Conservation (phyloP, 2,329 filamentous ascomycete species). For the Monilinia aucupariae region DNA sequence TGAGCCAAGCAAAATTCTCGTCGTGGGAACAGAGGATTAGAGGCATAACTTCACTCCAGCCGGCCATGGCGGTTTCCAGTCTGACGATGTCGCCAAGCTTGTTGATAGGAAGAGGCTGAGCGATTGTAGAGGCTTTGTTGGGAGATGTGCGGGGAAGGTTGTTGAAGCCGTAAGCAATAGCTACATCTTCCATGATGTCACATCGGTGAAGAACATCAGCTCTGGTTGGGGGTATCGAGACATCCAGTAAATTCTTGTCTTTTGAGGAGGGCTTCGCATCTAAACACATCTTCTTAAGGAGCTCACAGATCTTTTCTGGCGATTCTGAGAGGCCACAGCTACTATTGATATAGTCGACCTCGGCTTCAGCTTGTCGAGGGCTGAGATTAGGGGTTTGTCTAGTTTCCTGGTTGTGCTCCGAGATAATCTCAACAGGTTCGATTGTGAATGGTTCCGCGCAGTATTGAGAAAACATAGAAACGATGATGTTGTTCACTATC, state of each 20-base stretch:
- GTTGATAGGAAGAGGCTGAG: slow-evolving; percentile 83
- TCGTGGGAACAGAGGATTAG: slow-evolving; percentile 95
- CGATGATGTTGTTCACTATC: slow-evolving; percentile 90
- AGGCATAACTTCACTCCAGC: slow-evolving; percentile 94
- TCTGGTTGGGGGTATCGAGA: slow-evolving; percentile 79
- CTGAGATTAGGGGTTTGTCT: slow-evolving; percentile 75
- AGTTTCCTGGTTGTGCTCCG: slow-evolving; percentile 80
- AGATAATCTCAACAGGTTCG: slow-evolving; percentile 88
- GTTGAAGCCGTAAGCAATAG: slow-evolving; percentile 97
- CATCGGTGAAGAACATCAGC: slow-evolving; percentile 95
- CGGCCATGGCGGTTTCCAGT: slow-evolving; percentile 82
- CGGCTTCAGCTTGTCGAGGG: slow-evolving; percentile 72
- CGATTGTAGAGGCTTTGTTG: slow-evolving; percentile 79
- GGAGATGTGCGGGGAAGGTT: slow-evolving; percentile 83
- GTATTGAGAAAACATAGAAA: slow-evolving; percentile 95
- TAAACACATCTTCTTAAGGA: slow-evolving; percentile 86
- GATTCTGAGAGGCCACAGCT: slow-evolving; percentile 79
- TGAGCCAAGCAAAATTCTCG: slow-evolving; percentile 95
- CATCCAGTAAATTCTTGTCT: slow-evolving; percentile 66
- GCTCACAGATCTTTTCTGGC: slow-evolving; percentile 67
- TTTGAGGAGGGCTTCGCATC: slow-evolving; percentile 68
- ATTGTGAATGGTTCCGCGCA: slow-evolving; percentile 84
- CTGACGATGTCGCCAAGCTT: slow-evolving; percentile 91
- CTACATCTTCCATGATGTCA: slow-evolving; percentile 98
- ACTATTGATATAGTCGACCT: slow-evolving; percentile 88